Evolutionary conservation across 805 yeast genomes (phyloP).

Genomic region (Yueomyces sinensis): DNA sequence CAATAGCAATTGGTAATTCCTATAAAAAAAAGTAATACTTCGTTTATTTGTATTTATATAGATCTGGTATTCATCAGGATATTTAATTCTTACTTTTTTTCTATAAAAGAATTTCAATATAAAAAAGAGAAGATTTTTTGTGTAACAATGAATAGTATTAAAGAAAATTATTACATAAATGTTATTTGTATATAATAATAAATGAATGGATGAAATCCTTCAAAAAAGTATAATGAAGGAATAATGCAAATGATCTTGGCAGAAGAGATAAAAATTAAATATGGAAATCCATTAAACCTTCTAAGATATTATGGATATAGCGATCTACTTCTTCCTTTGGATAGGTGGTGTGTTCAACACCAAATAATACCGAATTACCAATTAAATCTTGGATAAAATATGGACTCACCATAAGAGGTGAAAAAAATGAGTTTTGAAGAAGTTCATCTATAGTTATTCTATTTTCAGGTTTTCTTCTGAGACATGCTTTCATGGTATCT

Average conservation of each 20-base stretch:
- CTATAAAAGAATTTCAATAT: too few species aligned
- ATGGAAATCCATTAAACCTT: conserved; percentile 25
- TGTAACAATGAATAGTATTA: too few species aligned
- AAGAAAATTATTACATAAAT: too few species aligned
- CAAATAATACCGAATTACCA: conserved; percentile 65
- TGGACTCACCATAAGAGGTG: conserved; percentile 61
- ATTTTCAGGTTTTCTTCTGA: conserved; percentile 53
- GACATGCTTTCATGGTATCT: conserved; percentile 59
- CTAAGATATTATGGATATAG: conserved; percentile 47
- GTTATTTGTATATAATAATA: neutral
- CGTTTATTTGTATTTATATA: too few species aligned
- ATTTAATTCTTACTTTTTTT: too few species aligned
- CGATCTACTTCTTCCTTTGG: conserved; percentile 32
- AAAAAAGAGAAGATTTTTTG: too few species aligned
- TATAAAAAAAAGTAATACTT: too few species aligned
- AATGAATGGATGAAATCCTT: neutral
- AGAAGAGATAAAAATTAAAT: conserved; percentile 5
- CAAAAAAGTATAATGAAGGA: too few species aligned
- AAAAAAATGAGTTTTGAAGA: conserved; percentile 49
- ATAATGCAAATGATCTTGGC: too few species aligned
- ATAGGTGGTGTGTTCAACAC: conserved; percentile 34
- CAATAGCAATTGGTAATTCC: too few species aligned
- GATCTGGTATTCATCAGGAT: too few species aligned
- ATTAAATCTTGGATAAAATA: conserved; percentile 57
- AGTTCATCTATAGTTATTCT: conserved; percentile 56